Evolutionary conservation across 2,329 filamentous ascomycete genomes (phyloP).

Genomic region (Neonectria magnoliae): DNA sequence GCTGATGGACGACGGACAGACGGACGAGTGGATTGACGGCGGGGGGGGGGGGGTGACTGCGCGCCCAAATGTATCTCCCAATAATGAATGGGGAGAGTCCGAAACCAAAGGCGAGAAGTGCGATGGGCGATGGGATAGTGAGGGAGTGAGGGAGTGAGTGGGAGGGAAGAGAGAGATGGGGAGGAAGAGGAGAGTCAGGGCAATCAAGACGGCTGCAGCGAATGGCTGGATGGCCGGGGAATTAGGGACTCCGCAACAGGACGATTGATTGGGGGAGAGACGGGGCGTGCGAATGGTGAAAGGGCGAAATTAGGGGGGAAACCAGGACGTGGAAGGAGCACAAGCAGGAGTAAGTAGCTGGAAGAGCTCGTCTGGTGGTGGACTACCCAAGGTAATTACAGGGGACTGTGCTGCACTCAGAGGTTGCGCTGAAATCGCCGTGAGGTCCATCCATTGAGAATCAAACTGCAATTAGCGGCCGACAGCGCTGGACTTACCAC

Average conservation of each 20-base stretch:
- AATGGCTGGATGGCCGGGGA: constrained; percentile 30
- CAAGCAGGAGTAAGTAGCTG: not conserved
- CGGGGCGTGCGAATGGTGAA: constrained; percentile 22
- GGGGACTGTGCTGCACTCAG: not conserved
- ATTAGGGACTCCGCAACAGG: constrained; percentile 31
- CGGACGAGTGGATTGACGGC: constrained; percentile 22
- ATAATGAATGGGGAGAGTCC: constrained; percentile 29
- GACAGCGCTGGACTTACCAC: constrained; percentile 12
- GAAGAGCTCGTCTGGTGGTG: not conserved
- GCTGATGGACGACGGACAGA: not conserved
- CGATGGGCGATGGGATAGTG: constrained; percentile 11
- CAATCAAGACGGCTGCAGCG: constrained; percentile 18
- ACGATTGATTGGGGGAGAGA: constrained; percentile 26
- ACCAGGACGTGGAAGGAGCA: constrained; percentile 14
- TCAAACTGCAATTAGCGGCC: constrained; percentile 4
- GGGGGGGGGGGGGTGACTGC: constrained; percentile 24
- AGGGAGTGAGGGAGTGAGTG: constrained; percentile 5
- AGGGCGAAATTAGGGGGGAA: constrained; percentile 25
- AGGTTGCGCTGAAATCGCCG: too few relatives aligned
- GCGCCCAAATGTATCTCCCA: constrained; percentile 17
- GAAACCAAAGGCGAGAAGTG: constrained; percentile 20
- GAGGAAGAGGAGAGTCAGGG: constrained; percentile 23
- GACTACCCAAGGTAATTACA: too few relatives aligned
- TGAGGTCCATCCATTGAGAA: not conserved
- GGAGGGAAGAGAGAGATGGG: constrained; percentile 9